Evolutionary conservation across 257 asterid genomes (phyloP), one percentile per base, ranked within the genome.

Genomic region (Striga asiatica): DNA sequence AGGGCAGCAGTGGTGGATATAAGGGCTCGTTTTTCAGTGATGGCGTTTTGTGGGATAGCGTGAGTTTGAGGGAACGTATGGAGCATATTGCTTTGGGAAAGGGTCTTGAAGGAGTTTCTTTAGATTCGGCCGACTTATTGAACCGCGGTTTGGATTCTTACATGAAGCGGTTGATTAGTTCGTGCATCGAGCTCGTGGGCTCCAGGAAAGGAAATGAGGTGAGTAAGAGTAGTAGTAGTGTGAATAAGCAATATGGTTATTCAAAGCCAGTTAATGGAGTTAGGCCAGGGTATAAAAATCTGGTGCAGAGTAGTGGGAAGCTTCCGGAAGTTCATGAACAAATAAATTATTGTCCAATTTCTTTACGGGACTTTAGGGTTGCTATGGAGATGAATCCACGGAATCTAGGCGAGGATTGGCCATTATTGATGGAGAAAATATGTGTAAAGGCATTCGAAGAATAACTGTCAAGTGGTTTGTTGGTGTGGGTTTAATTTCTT

Each of bases 361-460:
- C 95, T 7, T 71, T 92, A 67, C 88, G 79, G 71, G 99, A 92
- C 76, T 92, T 92, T 62, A 78, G 84, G 69, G 81, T 81, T 50
- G 88, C 97, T 46, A 84, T 88, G 99, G 99, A 88, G 83, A 77
- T 88, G 71, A 82, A 82, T 65, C 94, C 94, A 27, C 76, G 56
- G 56, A 92, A 82, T 66, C 97, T 92, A 23, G 50, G 50, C 8
- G 50, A 43, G n/a, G 27, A 43, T 43, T 43, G 50, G 50, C 50
- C 50, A 7, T 18, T 43, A 25, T 43, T 43, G 50, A 23, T 43
- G 6, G 50, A 43, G 25, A 43, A 43, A 43, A 43, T 43, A 18
- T 43, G 50, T 43, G 19, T 13, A 6, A 43, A 21, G 2, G 12
- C 93, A 13, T 50, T 50, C 3, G 56, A 50, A 50, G 56, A 50